phyloP scores from a whole-genome alignment of 2,329 filamentous ascomycete species.

The Chalaropsis ovoidea region DNA sequence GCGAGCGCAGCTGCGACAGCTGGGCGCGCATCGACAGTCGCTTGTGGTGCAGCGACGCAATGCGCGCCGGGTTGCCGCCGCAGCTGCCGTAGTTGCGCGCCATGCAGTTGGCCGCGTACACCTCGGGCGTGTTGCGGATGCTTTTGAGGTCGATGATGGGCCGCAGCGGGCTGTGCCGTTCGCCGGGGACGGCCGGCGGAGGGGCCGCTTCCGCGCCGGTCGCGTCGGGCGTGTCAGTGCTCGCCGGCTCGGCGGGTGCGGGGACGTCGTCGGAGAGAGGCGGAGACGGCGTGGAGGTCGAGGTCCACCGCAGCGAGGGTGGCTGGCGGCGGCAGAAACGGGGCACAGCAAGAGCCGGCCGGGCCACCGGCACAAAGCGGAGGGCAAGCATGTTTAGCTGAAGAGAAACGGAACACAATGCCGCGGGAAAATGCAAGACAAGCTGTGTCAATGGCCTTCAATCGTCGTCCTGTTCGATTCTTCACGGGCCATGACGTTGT shows the following conservation, averaged over 20 bases:
- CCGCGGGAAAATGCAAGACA: not conserved
- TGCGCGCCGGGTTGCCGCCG: conserved; percentile 45
- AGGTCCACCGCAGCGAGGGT: conserved; percentile 1
- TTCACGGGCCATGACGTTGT: not conserved
- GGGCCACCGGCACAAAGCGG: not conserved
- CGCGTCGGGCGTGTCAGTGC: too few relatives aligned
- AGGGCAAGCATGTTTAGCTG: not conserved
- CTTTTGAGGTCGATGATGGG: conserved; percentile 74
- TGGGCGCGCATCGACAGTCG: conserved; percentile 49
- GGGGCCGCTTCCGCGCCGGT: too few relatives aligned
- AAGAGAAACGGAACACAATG: not conserved
- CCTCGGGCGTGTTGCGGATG: conserved; percentile 72
- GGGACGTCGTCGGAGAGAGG: not conserved
- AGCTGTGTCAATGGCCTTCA: not conserved
- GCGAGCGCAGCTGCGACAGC: conserved; percentile 37
- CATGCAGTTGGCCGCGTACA: conserved; percentile 73
- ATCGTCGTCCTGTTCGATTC: not conserved
- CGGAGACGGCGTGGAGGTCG: not conserved
- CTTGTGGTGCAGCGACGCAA: conserved; percentile 45
- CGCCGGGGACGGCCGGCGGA: conserved; percentile 26
- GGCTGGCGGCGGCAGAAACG: not conserved
- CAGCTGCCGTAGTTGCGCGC: conserved; percentile 68
- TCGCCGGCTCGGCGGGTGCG: not conserved
- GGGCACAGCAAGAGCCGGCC: not conserved
- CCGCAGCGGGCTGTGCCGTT: conserved; percentile 64